Evolutionary conservation across 257 asterid species (phyloP).

Genomic region (Ilex aquifolium): DNA sequence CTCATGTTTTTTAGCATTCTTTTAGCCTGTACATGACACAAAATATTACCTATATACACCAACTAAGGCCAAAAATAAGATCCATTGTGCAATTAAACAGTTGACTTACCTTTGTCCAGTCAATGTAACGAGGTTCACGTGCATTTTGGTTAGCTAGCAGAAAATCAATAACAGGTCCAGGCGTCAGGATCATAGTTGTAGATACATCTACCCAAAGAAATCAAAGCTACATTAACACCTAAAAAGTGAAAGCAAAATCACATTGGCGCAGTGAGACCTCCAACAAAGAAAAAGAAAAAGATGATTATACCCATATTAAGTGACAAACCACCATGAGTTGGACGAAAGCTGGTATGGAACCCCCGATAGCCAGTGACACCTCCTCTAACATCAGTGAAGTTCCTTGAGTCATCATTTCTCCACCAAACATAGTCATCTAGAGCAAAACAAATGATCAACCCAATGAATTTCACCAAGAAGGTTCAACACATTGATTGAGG

Average conservation of each 20-base stretch:
- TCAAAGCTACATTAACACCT: conserved; percentile 11
- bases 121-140: conserved; percentile 27
- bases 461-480: too few species aligned
- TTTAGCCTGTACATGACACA: too few species aligned
- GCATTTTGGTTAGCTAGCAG: conserved; percentile 74
- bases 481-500: too few species aligned
- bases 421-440: too few species aligned
- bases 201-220: conserved; percentile 61
- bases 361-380: conserved; percentile 67
- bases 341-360: conserved; percentile 73
- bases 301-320: conserved; percentile 77
- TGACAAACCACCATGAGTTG: conserved; percentile 68
- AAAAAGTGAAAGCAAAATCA: neutral
- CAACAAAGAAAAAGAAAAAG: too few species aligned
- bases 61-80: too few species aligned
- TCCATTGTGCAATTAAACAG: too few species aligned
- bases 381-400: conserved; percentile 73
- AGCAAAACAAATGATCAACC: too few species aligned
- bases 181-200: conserved; percentile 76
- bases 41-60: too few species aligned
- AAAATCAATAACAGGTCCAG: conserved; percentile 82
- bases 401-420: conserved; percentile 22
- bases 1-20: too few species aligned
- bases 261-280: too few species aligned
- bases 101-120: too few species aligned